Percentiles rank a stretch among this genome's conserved stretches.
phyloP scores from a whole-genome alignment of 148 eudicot genomes.

The Camellia lanceoleosa region DNA sequence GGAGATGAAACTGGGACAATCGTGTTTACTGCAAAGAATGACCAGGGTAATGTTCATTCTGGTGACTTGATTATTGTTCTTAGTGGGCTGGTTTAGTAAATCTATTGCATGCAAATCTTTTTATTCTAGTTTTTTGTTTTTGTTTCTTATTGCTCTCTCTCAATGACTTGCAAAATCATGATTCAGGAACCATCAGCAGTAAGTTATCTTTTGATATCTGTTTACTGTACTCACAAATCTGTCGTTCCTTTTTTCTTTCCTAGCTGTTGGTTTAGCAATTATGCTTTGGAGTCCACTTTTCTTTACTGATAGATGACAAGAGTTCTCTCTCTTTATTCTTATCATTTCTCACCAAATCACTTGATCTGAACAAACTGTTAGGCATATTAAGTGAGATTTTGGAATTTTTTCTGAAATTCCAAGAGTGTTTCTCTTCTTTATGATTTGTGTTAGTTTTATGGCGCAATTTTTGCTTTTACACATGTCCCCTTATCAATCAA shows the following conservation, averaged over 20 bases:
- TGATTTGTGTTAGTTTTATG: no score
- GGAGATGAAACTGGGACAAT: conserved; percentile 34
- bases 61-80: background rate
- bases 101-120: background rate
- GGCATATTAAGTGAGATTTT: no score
- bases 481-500: no score
- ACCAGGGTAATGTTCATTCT: conserved; percentile 22
- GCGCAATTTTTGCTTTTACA: no score
- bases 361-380: no score
- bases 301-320: background rate
- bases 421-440: no score
- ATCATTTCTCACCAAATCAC: no score
- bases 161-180: background rate
- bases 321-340: background rate
- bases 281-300: background rate
- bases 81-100: background rate
- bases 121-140: background rate
- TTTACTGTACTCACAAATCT: background rate
- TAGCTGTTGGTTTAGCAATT: background rate
- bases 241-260: background rate
- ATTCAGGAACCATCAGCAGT: background rate
- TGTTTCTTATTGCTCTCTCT: background rate
- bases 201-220: background rate
- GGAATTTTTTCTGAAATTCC: no score
- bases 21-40: conserved; percentile 36